A percentile compares a stretch with the other conserved stretches of the same genome.
Evolutionary conservation across 2,329 filamentous ascomycete genomes (phyloP).

Genomic region (Penicillium janthinellum): DNA sequence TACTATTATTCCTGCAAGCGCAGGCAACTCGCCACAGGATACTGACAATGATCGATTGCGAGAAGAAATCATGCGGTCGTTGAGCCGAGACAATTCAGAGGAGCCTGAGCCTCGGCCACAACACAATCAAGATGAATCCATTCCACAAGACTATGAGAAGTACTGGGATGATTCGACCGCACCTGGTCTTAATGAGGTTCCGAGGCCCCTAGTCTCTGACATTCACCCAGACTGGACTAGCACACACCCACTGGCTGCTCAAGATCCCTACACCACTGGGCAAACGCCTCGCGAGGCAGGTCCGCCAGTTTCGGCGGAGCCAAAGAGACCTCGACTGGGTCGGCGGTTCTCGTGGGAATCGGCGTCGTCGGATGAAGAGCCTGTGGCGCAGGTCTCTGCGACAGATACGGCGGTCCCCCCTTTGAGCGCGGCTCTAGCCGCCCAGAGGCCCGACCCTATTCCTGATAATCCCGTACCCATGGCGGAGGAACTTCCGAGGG

Average conservation of each 20-base stretch:
- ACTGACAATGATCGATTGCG: slow-evolving; percentile 49
- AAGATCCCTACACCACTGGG: slow-evolving; percentile 19
- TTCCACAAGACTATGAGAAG: slow-evolving; percentile 42
- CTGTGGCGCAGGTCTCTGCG: slow-evolving; percentile 16
- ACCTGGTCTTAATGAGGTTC: slow-evolving; percentile 22
- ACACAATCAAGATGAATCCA: slow-evolving; percentile 28
- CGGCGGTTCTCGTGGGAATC: slow-evolving; percentile 51
- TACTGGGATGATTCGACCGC: slow-evolving; percentile 37
- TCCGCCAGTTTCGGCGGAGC: slow-evolving; percentile 13
- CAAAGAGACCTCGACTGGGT: slow-evolving; percentile 32
- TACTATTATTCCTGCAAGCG: slow-evolving; percentile 37
- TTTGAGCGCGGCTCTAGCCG: slow-evolving; percentile 18
- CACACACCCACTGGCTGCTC: slow-evolving; percentile 15
- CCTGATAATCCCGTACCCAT: slow-evolving; percentile 4
- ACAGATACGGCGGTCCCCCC: slow-evolving; percentile 16
- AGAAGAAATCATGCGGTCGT: slow-evolving; percentile 52
- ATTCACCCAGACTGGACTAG: slow-evolving; percentile 19
- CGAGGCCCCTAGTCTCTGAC: slow-evolving; percentile 19
- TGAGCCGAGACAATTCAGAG: slow-evolving; percentile 44
- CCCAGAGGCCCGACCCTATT: slow-evolving; percentile 25
- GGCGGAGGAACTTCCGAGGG: slow-evolving; percentile 7
- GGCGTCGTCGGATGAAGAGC: slow-evolving; percentile 23
- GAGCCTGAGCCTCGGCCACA: slow-evolving; percentile 29
- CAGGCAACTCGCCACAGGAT: slow-evolving; percentile 41
- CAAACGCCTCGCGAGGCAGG: slow-evolving; percentile 7